These are phyloP conservation scores for Volvariella surrecta DNA, from an alignment of 1,284 basidiomycete species.

Conservation along the genomic window DNA sequence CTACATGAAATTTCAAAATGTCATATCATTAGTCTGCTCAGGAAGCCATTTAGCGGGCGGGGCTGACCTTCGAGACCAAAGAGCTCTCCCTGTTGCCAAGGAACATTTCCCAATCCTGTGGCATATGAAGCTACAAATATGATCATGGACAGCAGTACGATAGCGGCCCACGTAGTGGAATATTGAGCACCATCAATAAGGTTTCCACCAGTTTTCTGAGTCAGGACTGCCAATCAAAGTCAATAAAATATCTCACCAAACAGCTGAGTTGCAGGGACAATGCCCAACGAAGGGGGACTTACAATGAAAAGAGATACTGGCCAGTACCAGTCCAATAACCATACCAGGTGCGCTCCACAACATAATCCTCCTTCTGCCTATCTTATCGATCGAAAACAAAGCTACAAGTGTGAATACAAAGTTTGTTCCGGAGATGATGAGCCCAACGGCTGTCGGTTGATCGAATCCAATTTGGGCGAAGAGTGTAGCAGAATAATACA, in stretches of 20 bases:
- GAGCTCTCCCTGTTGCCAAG: conserved; percentile 84
- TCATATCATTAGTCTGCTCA: background rate
- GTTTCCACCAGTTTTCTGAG: conserved; percentile 53
- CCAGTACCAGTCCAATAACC: conserved; percentile 63
- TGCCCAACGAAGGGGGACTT: too few species aligned
- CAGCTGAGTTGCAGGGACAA: background rate
- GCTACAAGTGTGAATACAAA: conserved; percentile 79
- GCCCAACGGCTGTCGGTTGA: conserved; percentile 72
- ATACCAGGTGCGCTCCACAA: conserved; percentile 72
- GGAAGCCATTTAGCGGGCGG: conserved; percentile 1
- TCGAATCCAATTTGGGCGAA: conserved; percentile 78
- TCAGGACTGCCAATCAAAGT: conserved; percentile 43
- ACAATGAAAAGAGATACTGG: conserved; percentile 74
- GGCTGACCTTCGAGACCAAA: conserved; percentile 61
- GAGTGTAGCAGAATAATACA: conserved; percentile 74
- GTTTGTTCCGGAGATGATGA: conserved; percentile 74
- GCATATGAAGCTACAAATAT: conserved; percentile 80
- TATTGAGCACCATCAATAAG: conserved; percentile 61
- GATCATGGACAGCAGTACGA: conserved; percentile 76
- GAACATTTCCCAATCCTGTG: conserved; percentile 68
- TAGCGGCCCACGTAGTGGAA: conserved; percentile 52
- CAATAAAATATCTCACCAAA: background rate
- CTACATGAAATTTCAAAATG: too few species aligned
- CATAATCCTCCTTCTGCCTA: conserved; percentile 75
- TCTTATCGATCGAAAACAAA: conserved; percentile 73